Conservation (phyloP, 495 filamentous ascomycete species). For the Glonium stellatum region DNA sequence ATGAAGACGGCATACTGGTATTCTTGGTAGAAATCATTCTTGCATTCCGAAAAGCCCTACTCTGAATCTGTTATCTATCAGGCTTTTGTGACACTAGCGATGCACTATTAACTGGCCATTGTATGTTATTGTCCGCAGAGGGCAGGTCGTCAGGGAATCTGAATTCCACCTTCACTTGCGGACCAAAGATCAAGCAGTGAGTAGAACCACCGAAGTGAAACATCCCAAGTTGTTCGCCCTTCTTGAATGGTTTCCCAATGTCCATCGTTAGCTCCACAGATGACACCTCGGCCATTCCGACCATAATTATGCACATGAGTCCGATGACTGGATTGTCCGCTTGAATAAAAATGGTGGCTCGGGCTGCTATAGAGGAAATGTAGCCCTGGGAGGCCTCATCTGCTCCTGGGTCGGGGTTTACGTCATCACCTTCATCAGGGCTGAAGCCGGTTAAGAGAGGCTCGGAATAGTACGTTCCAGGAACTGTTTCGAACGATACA, state of each 20-base stretch:
- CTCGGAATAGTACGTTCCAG: constrained; percentile 65
- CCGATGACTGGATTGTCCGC: constrained; percentile 60
- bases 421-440: constrained; percentile 11
- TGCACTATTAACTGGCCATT: no score
- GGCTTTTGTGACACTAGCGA: no score
- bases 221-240: constrained; percentile 65
- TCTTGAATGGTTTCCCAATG: constrained; percentile 52
- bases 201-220: constrained; percentile 68
- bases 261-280: constrained; percentile 59
- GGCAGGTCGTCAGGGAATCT: no score
- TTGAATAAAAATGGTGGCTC: constrained; percentile 61
- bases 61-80: no score
- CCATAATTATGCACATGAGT: constrained; percentile 56
- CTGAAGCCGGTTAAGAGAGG: constrained; percentile 47
- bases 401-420: constrained; percentile 33
- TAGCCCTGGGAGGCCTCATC: constrained; percentile 47
- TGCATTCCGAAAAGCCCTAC: no score
- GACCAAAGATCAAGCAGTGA: constrained; percentile 54
- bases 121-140: no score
- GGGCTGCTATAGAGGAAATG: constrained; percentile 50
- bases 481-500: constrained; percentile 23
- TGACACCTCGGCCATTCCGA: constrained; percentile 68
- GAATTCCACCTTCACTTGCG: constrained; percentile 22
- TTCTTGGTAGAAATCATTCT: no score
- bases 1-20: no score